These are phyloP conservation scores for Pelargonium australe DNA, from an alignment of 441 rosid genomes.

Conservation along the genomic window DNA sequence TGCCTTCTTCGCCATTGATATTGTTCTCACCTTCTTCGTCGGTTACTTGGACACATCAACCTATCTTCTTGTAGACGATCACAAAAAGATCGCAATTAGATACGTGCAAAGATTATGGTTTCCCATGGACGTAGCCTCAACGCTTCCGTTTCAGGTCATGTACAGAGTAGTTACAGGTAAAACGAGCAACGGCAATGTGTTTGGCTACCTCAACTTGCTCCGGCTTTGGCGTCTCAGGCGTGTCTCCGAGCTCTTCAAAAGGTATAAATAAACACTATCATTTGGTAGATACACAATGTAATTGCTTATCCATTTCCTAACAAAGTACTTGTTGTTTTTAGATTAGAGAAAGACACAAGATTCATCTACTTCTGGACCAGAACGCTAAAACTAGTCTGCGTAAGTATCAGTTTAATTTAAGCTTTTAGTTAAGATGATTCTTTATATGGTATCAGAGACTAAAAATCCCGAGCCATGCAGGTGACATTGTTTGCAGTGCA, in stretches of 20 bases:
- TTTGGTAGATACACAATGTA: too few species aligned
- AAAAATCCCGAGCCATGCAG: slow-evolving; percentile 25
- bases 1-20: slow-evolving; percentile 67
- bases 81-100: slow-evolving; percentile 60
- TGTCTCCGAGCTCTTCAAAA: slow-evolving; percentile 57
- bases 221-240: slow-evolving; percentile 91
- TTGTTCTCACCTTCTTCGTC: slow-evolving; percentile 73
- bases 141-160: slow-evolving; percentile 55
- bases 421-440: background rate
- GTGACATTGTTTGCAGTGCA: slow-evolving; percentile 74
- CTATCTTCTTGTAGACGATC: slow-evolving; percentile 72
- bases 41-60: slow-evolving; percentile 75
- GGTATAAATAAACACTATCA: slow-evolving; percentile 23
- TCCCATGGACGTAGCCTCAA: slow-evolving; percentile 81
- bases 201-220: slow-evolving; percentile 69
- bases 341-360: slow-evolving; percentile 78
- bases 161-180: slow-evolving; percentile 41
- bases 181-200: slow-evolving; percentile 30
- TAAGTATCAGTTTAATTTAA: slow-evolving; percentile 27
- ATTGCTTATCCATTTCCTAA: too few species aligned
- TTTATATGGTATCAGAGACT: too few species aligned
- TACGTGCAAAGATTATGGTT: slow-evolving; percentile 47
- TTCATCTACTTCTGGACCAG: slow-evolving; percentile 69
- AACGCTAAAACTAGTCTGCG: slow-evolving; percentile 53
- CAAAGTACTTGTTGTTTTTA: slow-evolving; percentile 9